Base-by-base conservation (phyloP, 345 rosid species). In the Lepidium didymum region DNA sequence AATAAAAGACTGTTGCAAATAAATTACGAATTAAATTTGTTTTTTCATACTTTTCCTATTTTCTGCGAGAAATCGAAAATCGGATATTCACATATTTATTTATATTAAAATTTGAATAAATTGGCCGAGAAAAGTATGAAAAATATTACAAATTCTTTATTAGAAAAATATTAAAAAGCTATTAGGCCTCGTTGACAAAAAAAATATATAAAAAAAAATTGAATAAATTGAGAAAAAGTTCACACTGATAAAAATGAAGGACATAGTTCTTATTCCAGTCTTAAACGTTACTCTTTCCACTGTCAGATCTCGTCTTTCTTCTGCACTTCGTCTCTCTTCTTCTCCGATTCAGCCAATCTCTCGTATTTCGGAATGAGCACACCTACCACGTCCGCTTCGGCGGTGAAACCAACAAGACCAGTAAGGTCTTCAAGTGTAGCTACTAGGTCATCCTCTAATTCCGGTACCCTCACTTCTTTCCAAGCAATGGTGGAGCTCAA, bases 401-500 rank as follows among this genome's bases (percentile, higher is more conserved):
- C 81, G 35, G 67, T 84, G 68, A 82, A 81, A 65, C 79, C 86
- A 2, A 56, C 77, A 2, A 80, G 58, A 68, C 57, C 76, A 58
- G 41, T 77, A 31, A 80, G 80, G 69, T 74, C 81, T 51, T 33
- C 86, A 12, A 60, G 70, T 12, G 46, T 73, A 19, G 34, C 81
- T 37, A 41, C 79, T 62, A 65, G 80, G 77, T 62, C 81, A 70
- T 50, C 80, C 23, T 76, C 77, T 43, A 41, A 69, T 77, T 12
- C 96, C 31, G 73, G 91, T 8, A 86, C 97, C 10, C 79, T 87
- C 57, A 79, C 97, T 36, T 78, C 96, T 10, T 97, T 91, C 75
- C 81, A 85, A 52, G 98, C 97, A 46, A 95, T 89, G 98, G 94
- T 95, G 16, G 99, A 95, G 68, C 83, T 82, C 36, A 95, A 95